These are phyloP conservation scores for Celoporthe dispersa DNA, from an alignment of 2,329 filamentous ascomycete species.

Conservation along the genomic window DNA sequence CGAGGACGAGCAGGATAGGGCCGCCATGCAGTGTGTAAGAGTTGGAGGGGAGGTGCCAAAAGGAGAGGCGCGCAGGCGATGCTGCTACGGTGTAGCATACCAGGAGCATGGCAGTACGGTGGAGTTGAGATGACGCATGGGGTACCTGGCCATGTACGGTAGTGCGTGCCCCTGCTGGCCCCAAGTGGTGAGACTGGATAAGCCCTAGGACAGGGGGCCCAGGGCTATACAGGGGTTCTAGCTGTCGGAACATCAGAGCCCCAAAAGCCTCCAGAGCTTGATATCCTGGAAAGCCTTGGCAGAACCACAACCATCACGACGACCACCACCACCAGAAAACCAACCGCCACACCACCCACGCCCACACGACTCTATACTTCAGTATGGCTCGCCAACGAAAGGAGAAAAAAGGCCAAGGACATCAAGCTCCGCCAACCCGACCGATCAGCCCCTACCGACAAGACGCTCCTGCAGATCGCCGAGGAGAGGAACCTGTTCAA, in stretches of 20 bases:
- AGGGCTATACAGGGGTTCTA: not conserved
- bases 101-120: not conserved
- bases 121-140: not conserved
- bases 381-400: constrained; percentile 56
- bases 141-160: not conserved
- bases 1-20: constrained; percentile 3
- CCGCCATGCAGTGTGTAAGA: not conserved
- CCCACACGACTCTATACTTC: not conserved
- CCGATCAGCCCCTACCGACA: constrained; percentile 61
- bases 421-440: constrained; percentile 73
- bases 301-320: not conserved
- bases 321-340: not conserved
- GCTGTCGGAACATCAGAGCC: not conserved
- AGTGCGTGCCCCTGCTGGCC: not conserved
- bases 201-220: not conserved
- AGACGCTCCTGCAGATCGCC: constrained; percentile 76
- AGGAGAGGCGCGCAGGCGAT: not conserved
- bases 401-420: constrained; percentile 49
- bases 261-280: not conserved
- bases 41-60: not conserved
- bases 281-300: not conserved
- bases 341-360: not conserved
- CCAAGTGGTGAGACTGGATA: not conserved
- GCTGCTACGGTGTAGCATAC: not conserved
- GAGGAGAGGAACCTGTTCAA: constrained; percentile 64